Evolutionary conservation across 257 asterid species (phyloP), one percentile per base, ranked within the genome.

Genomic region (Solanum paucissectum): DNA sequence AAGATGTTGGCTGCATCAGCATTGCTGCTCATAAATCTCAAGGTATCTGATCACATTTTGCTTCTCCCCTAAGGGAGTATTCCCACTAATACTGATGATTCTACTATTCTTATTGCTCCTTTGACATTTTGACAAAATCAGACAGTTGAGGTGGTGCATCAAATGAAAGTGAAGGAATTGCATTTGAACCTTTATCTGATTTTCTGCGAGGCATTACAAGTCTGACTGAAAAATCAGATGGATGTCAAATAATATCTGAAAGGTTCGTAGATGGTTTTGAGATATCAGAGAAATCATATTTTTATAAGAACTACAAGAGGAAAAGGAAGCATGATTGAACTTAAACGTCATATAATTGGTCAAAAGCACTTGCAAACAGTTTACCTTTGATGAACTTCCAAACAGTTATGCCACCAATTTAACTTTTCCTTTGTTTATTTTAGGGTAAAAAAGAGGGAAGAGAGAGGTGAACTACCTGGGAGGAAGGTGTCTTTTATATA

Each of bases 141-240:
- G 95, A 88, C 79, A 95, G 94, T 18, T 96, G 87, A 86, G 89
- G 73, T 40, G 98, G 42, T 38, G 42, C 92, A 79, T 91, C 98
- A 89, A 97, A 96, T 37, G 98, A 98, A 90, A 96, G 93, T 77
- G 95, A 91, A 86, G 98, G 98, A 89, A 94, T 88, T 68, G 92
- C 91, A 55, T 94, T 96, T 52, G 89, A 89, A 87, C 94, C 98
- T 91, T 94, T 97, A 69, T 94, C 98, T 55, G 93, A 88, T 90
- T 97, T 97, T 91, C 93, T 96, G 93, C 98, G 91, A 88, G 99
- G 99, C 99, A 97, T 97, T 87, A 97, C 99, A 62, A 98, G 99
- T 90, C 98, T 94, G 88, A 96, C 99, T 60, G 99, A 95, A 90
- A 97, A 96, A 93, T 97, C 98, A 62, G 98, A 95, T 83, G 96